phyloP scores from a whole-genome alignment of 2,329 filamentous ascomycete species.

The Colletotrichum filicis region DNA sequence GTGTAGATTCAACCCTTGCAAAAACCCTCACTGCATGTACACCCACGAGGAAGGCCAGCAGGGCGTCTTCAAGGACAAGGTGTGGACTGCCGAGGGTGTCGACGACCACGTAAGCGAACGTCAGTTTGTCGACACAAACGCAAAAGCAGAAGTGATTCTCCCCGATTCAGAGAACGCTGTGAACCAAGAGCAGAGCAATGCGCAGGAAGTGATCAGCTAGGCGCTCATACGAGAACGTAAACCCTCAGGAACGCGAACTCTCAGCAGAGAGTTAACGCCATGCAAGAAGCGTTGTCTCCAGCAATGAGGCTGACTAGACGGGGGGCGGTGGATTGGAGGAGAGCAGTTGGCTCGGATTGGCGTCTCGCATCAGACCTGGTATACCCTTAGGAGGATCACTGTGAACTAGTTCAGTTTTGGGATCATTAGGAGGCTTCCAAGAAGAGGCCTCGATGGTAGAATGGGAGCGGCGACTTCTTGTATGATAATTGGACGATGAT shows the following conservation, averaged over 20 bases:
- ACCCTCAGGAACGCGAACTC: not conserved
- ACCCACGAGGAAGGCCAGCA: conserved; percentile 93
- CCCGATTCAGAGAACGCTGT: conserved; percentile 57
- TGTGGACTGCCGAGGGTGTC: conserved; percentile 78
- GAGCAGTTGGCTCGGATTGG: not conserved
- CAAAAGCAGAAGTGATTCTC: conserved; percentile 77
- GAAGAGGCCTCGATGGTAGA: conserved; percentile 2
- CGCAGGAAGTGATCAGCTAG: conserved; percentile 51
- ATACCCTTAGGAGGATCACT: conserved; percentile 5
- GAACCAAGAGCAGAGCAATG: conserved; percentile 51
- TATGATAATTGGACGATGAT: conserved; percentile 35
- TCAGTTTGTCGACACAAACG: conserved; percentile 82
- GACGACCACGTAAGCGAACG: conserved; percentile 84
- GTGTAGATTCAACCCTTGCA: conserved; percentile 92
- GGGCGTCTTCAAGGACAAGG: conserved; percentile 86
- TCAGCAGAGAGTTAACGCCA: not conserved
- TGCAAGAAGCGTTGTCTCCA: conserved; percentile 2
- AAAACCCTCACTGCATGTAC: conserved; percentile 88
- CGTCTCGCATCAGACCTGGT: conserved; percentile 6
- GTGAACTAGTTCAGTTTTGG: not conserved
- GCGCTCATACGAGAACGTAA: not conserved
- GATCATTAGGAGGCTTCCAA: not conserved
- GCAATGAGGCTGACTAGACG: not conserved
- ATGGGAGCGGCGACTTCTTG: conserved; percentile 31
- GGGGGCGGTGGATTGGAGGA: not conserved